Base-by-base conservation (phyloP, 129 eudicot genomes). In the Chrysanthemum lavandulifolium region DNA sequence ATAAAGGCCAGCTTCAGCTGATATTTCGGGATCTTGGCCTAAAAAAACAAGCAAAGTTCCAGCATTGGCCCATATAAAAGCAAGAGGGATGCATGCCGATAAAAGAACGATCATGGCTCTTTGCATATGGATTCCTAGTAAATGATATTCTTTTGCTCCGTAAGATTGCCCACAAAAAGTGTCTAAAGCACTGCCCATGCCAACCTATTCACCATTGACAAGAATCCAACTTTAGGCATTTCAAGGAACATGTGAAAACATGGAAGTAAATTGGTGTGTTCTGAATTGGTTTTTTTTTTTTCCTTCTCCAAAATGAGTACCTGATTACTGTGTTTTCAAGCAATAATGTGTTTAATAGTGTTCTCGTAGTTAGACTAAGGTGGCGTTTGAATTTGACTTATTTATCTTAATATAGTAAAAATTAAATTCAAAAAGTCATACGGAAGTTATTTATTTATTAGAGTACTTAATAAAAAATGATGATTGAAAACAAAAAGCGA, bases 101-200 rank as follows among this genome's bases (percentile, higher is more conserved):
- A 83, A 74, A 19, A 89, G 85, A 65, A 86, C 90, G 9, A 89
- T 14, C 88, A 89, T 86, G 54, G 96, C 96, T 78, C 89, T 78
- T 61, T 89, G 91, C 84, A 25, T 84, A 82, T 89, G 86, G 40
- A 86, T 81, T 25, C 96, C 96, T 14, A 89, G 79, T 79, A 80
- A 61, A 68, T 84, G 86, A 77, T 84, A 89, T 31, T 84, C 89
- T 75, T 82, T 86, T 36, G 96, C 96, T 11, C 96, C 96, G 64
- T 74, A 89, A 16, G 96, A 80, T 62, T 89, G 96, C 2, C 96
- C 92, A 74, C 96, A 89, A 45, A 86, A 89, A 13, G 96, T 89
- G 61, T 89, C 96, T 60, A 87, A 57, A 58, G 89, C 89, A 69
- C 89, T 82, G 0, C 84, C 87, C 89, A 87, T 84, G 29, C 94